phyloP scores from a whole-genome alignment of 2,329 filamentous ascomycete species.

The Neocatenulostroma microsporum region DNA sequence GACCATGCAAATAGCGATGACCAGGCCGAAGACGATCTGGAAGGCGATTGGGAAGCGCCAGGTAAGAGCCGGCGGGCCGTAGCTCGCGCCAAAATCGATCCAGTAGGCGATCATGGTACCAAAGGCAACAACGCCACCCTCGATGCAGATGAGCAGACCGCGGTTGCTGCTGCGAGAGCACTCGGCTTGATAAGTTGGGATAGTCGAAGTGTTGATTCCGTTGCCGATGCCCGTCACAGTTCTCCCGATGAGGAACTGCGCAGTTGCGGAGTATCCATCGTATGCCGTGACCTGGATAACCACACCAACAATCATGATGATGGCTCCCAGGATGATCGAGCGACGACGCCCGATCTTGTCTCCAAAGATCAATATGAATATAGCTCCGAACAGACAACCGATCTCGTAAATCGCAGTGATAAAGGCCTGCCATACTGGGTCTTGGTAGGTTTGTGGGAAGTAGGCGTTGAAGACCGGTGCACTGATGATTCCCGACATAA shows the following conservation, averaged over 20 bases:
- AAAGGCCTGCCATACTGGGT: conserved; percentile 44
- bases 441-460: conserved; percentile 33
- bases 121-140: conserved; percentile 46
- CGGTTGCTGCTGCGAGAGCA: conserved; percentile 50
- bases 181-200: conserved; percentile 49
- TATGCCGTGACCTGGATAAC: conserved; percentile 34
- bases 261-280: conserved; percentile 29
- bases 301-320: conserved; percentile 38
- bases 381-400: conserved; percentile 39
- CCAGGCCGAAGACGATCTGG: conserved; percentile 43
- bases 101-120: conserved; percentile 47
- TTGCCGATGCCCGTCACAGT: conserved; percentile 48
- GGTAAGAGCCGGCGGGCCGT: conserved; percentile 27
- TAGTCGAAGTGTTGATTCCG: conserved; percentile 50
- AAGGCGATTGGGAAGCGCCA: conserved; percentile 51
- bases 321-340: conserved; percentile 36
- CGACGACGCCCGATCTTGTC: conserved; percentile 37
- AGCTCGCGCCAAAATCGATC: conserved; percentile 40
- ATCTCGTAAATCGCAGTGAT: conserved; percentile 48
- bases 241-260: conserved; percentile 48
- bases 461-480: conserved; percentile 27
- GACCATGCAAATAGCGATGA: conserved; percentile 38
- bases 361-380: conserved; percentile 32
- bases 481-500: conserved; percentile 30
- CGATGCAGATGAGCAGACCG: conserved; percentile 55